These are phyloP conservation scores for Panaeolus cyanescens DNA, from an alignment of 768 basidiomycete species.

Conservation along the genomic window DNA sequence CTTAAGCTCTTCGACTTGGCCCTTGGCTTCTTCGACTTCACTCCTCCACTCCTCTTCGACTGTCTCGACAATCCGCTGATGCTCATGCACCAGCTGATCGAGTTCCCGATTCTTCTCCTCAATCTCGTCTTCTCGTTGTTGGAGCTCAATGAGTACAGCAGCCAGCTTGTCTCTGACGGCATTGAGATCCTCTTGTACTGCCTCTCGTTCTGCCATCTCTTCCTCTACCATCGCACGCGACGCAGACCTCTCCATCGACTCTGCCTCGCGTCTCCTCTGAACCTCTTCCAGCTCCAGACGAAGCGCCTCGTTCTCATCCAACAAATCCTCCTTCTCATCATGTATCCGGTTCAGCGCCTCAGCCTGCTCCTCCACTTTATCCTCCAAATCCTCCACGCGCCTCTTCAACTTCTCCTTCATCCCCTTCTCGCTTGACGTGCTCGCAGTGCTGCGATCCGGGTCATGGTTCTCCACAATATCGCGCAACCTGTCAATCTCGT, in stretches of 20 bases:
- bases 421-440: slow-evolving; percentile 39
- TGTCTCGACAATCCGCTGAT: slow-evolving; percentile 67
- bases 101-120: slow-evolving; percentile 79
- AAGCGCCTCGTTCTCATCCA: slow-evolving; percentile 65
- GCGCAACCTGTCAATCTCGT: slow-evolving; percentile 76
- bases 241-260: slow-evolving; percentile 69
- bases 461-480: slow-evolving; percentile 65
- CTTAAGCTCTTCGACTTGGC: slow-evolving; percentile 76
- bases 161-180: slow-evolving; percentile 75
- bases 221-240: slow-evolving; percentile 73
- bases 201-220: slow-evolving; percentile 73
- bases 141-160: slow-evolving; percentile 78
- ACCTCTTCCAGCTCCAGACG: slow-evolving; percentile 68
- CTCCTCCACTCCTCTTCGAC: slow-evolving; percentile 88
- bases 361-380: slow-evolving; percentile 60
- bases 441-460: slow-evolving; percentile 37
- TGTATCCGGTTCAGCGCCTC: slow-evolving; percentile 52
- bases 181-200: slow-evolving; percentile 79
- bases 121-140: slow-evolving; percentile 86
- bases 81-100: slow-evolving; percentile 75
- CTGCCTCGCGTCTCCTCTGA: slow-evolving; percentile 60
- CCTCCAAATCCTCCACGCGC: slow-evolving; percentile 59
- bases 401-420: slow-evolving; percentile 44
- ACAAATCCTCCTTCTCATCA: slow-evolving; percentile 73
- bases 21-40: slow-evolving; percentile 80